These are phyloP conservation scores for Blechomonas ayalai DNA, from an alignment of 208 protist genomes.

Conservation along the genomic window DNA sequence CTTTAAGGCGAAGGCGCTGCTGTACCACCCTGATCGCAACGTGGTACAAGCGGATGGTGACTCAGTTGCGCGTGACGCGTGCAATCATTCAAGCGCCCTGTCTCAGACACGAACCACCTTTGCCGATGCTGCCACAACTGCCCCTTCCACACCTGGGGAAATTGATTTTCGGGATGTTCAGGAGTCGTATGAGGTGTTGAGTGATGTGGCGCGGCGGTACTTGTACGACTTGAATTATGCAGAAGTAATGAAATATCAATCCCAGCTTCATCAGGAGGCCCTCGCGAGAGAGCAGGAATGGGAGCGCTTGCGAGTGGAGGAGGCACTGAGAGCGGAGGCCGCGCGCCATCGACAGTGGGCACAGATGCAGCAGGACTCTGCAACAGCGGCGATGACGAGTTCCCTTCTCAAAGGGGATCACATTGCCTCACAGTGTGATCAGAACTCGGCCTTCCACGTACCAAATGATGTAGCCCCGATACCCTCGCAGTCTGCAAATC, in stretches of 20 bases:
- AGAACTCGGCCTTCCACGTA: no score
- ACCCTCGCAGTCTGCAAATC: no score
- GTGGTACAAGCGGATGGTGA: no score
- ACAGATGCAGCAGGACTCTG: background rate
- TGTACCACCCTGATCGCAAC: slow-evolving; percentile 61
- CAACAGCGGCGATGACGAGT: no score
- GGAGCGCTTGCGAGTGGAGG: slow-evolving; percentile 10
- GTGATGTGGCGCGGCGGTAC: slow-evolving; percentile 78
- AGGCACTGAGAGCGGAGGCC: slow-evolving; percentile 9
- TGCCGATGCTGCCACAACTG: no score
- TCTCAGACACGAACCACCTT: no score
- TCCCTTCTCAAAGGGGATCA: no score
- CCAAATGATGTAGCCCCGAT: no score
- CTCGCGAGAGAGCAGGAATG: slow-evolving; percentile 9
- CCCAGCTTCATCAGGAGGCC: slow-evolving; percentile 10
- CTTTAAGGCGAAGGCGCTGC: slow-evolving; percentile 60
- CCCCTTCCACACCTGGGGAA: no score
- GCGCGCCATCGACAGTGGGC: slow-evolving; percentile 5
- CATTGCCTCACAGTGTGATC: no score
- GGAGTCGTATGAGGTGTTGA: slow-evolving; percentile 85
- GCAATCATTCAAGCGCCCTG: no score
- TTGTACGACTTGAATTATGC: slow-evolving; percentile 80
- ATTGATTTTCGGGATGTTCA: slow-evolving; percentile 68
- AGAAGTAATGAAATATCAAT: slow-evolving; percentile 16
- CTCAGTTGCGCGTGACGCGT: no score